Percentiles rank a stretch among this genome's conserved stretches.
Evolutionary conservation across 371 early-diverging fungal genomes (phyloP).

Genomic region (Rhizopus stolonifer): DNA sequence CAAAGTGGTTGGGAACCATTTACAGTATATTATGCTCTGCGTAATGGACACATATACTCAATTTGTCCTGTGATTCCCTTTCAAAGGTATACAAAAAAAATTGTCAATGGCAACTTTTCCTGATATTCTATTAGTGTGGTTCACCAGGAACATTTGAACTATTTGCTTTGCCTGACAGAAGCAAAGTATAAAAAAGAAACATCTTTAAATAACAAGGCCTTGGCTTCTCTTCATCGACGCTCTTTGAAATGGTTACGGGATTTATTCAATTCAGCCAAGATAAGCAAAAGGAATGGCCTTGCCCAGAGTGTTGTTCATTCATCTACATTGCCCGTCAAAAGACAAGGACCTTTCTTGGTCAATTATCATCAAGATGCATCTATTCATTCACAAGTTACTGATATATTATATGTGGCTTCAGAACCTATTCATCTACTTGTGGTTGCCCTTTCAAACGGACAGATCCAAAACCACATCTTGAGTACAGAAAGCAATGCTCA

Average conservation of each 20-base stretch:
- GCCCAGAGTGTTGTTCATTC: slow-evolving; percentile 13
- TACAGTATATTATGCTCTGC: slow-evolving; percentile 43
- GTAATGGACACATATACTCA: slow-evolving; percentile 42
- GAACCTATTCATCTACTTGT: slow-evolving; percentile 26
- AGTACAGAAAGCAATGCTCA: slow-evolving; percentile 34
- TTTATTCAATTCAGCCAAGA: slow-evolving; percentile 24
- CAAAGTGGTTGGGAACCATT: slow-evolving; percentile 45
- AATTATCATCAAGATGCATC: slow-evolving; percentile 2
- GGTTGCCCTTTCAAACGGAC: slow-evolving; percentile 33
- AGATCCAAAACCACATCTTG: slow-evolving; percentile 32
- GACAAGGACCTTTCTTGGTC: slow-evolving; percentile 43
- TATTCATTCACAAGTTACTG: slow-evolving; percentile 16
- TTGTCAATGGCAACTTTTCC: background rate
- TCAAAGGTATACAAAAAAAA: slow-evolving; percentile 26
- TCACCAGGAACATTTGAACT: slow-evolving; percentile 35
- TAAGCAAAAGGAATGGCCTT: slow-evolving; percentile 11
- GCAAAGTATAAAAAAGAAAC: slow-evolving; percentile 28
- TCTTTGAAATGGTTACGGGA: slow-evolving; percentile 39
- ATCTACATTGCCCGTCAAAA: slow-evolving; percentile 22
- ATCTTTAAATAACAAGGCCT: background rate
- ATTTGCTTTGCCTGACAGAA: slow-evolving; percentile 29
- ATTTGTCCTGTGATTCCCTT: slow-evolving; percentile 46
- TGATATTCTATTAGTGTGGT: slow-evolving; percentile 20
- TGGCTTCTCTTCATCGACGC: slow-evolving; percentile 26
- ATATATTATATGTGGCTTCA: slow-evolving; percentile 28